A percentile compares a stretch with the other conserved stretches of the same genome.
Evolutionary conservation across 192 early-diverging fungal species (phyloP).

Genomic region (Haplosporangium gracile): DNA sequence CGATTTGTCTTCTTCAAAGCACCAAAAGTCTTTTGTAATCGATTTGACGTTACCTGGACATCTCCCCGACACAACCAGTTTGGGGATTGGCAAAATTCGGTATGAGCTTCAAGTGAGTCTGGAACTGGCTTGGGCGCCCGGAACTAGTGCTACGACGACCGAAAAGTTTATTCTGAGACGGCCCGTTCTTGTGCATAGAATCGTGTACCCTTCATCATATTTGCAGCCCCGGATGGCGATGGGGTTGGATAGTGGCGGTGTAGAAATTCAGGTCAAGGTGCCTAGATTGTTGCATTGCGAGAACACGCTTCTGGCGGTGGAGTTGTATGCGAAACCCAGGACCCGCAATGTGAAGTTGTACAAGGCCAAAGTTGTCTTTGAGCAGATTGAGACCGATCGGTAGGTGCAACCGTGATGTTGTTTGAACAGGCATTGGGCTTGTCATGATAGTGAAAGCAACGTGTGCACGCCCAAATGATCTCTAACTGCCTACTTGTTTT

Average conservation of each 20-base stretch:
- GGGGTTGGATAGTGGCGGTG: constrained; percentile 48
- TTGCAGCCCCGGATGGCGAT: constrained; percentile 35
- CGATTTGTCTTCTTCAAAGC: neutral
- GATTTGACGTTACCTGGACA: constrained; percentile 46
- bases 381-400: constrained; percentile 54
- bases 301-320: constrained; percentile 44
- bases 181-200: constrained; percentile 39
- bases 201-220: constrained; percentile 45
- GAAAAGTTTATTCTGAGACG: constrained; percentile 31
- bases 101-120: constrained; percentile 53
- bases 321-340: constrained; percentile 46
- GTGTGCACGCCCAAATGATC: too few species aligned
- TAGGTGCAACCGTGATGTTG: neutral
- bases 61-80: constrained; percentile 34
- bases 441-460: neutral
- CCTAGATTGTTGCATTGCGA: constrained; percentile 45
- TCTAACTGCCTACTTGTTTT: neutral
- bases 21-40: constrained; percentile 44
- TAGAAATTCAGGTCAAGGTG: constrained; percentile 52
- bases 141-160: constrained; percentile 21
- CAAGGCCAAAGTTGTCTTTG: constrained; percentile 52
- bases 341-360: constrained; percentile 43
- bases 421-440: neutral
- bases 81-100: constrained; percentile 43
- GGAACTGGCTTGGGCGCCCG: constrained; percentile 28